These are phyloP conservation scores for Geoglossum cookeanum DNA, from an alignment of 2,329 filamentous ascomycete genomes.

Conservation along the genomic window DNA sequence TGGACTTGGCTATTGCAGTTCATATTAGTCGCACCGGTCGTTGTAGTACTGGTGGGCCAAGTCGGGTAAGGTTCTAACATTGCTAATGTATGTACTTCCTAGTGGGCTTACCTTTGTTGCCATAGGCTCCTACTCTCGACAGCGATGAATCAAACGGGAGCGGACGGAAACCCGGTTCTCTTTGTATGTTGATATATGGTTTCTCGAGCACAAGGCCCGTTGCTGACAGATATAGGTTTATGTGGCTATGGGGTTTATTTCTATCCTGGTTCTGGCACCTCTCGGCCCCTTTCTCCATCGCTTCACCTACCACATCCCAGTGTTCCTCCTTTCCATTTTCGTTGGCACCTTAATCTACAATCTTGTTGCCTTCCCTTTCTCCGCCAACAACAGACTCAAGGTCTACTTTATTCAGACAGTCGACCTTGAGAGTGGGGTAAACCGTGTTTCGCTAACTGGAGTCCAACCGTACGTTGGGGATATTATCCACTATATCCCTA, in stretches of 20 bases:
- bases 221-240: slow-evolving; percentile 33
- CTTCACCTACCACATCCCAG: slow-evolving; percentile 62
- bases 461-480: slow-evolving; percentile 45
- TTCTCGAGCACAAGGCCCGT: not conserved
- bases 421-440: slow-evolving; percentile 53
- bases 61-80: slow-evolving; percentile 24
- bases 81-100: not conserved
- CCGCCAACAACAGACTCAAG: slow-evolving; percentile 59
- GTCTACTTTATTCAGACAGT: slow-evolving; percentile 71
- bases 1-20: slow-evolving; percentile 86
- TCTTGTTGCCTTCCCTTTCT: slow-evolving; percentile 75
- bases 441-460: slow-evolving; percentile 50
- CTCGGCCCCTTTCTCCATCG: slow-evolving; percentile 72
- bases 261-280: slow-evolving; percentile 55
- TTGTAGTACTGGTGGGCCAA: slow-evolving; percentile 59
- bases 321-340: slow-evolving; percentile 56
- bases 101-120: not conserved
- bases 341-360: slow-evolving; percentile 68
- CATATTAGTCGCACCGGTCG: slow-evolving; percentile 57
- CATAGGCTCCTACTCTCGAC: slow-evolving; percentile 45
- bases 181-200: slow-evolving; percentile 13
- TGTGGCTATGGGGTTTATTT: slow-evolving; percentile 45
- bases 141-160: slow-evolving; percentile 59
- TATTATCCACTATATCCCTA: slow-evolving; percentile 52
- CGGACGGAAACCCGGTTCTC: slow-evolving; percentile 59